Evolutionary conservation across 805 yeast genomes (phyloP), one percentile per base, ranked within the genome.

Genomic region (Candida glaebosa): DNA sequence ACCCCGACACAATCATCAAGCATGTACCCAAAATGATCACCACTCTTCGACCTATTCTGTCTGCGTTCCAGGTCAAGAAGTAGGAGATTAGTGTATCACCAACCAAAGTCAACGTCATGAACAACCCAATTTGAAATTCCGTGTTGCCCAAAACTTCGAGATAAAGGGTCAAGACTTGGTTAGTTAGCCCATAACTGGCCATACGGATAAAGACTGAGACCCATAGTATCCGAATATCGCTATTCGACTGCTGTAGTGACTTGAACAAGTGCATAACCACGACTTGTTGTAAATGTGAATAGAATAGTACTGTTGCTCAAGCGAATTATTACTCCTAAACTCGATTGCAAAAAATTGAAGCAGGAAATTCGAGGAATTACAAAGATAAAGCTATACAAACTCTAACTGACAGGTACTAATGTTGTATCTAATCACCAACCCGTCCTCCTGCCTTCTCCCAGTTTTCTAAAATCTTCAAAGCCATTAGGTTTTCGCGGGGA

Each of bases 11-110:
- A 3, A 76, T 51, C 95, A 88, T 88, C 69, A 85, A 64, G 1
- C 79, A 37, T 1, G 87, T 65, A 0, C 96, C 93, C 3, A 71
- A 52, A 0, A 75, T 50, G 73, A 88, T 75, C 12, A 87, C 84
- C 16, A 62, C 52, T 32, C 89, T 65, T 36, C 91, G 71, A 3
- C 96, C 95, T 39, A 84, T 64, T 9, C 51, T 48, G 51, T 85
- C 90, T 1, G 95, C 87, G 54, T 82, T 72, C 84, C 89, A 84
- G 0, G 95, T 85, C 36, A 88, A 65, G 22, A 73, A 40, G 53
- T 82, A 82, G 4, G 95, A 84, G 15, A 88, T 69, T 1, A 75
- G 37, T 0, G 88, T 86, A 56, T 88, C 96, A 1, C 96, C 96
- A 2, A 82, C 58, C 52, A 88, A 65, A 0, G 96, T 87, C 41